Conservation (phyloP, 805 yeast genomes). For the Wickerhamiella slavikovae region DNA sequence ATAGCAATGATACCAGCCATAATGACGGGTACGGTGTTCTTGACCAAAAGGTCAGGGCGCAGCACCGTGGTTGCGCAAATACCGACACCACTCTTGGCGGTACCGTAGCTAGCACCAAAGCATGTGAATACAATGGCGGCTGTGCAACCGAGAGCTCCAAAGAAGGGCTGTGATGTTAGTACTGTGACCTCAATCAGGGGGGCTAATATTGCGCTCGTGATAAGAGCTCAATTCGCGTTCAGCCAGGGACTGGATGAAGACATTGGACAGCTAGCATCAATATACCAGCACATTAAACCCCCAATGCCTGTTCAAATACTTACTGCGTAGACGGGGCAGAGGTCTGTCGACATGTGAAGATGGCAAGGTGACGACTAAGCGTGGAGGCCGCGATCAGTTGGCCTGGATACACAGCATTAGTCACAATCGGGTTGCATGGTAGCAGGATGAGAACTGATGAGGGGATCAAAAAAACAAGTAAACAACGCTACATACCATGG, state of each 20-base stretch:
- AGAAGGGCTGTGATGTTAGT: slow-evolving; percentile 67
- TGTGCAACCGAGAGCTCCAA: slow-evolving; percentile 98
- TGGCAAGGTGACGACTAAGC: not conserved
- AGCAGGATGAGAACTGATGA: too few species aligned
- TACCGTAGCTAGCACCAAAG: slow-evolving; percentile 97
- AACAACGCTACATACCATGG: too few species aligned
- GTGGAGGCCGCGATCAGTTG: too few species aligned
- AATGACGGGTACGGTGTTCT: slow-evolving; percentile 88
- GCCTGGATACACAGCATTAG: too few species aligned
- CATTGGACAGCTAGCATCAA: not conserved
- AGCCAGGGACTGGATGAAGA: not conserved
- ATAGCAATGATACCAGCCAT: slow-evolving; percentile 99
- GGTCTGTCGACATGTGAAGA: slow-evolving; percentile 6
- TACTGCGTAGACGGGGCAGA: slow-evolving; percentile 14
- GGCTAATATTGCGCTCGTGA: not conserved
- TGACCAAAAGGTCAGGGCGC: slow-evolving; percentile 89
- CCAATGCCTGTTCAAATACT: not conserved
- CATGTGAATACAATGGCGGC: slow-evolving; percentile 98
- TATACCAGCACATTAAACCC: not conserved
- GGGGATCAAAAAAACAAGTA: too few species aligned
- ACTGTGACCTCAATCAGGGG: not conserved
- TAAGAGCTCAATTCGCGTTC: not conserved
- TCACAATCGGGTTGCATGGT: too few species aligned
- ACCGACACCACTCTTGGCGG: slow-evolving; percentile 98
- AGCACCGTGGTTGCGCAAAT: slow-evolving; percentile 94